Base-by-base conservation (phyloP, 805 yeast genomes). In the Ogataea nakhonphanomensis region DNA sequence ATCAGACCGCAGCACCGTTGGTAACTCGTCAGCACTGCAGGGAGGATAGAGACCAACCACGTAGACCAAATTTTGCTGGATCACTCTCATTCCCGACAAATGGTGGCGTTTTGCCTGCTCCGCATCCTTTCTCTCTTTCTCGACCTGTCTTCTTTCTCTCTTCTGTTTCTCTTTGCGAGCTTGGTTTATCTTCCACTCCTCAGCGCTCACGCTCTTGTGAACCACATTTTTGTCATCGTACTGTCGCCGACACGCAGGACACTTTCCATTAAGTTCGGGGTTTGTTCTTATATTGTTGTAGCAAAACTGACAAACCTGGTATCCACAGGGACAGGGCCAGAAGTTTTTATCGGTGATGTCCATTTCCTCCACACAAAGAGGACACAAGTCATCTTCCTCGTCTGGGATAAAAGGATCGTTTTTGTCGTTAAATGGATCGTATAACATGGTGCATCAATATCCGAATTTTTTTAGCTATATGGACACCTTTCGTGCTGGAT, bases 251-350 rank as follows among this genome's bases (percentile, higher is more conserved):
- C 99, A 93, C 1, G 95, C 98, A 1, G 99, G 99, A 67, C 99
- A 93, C 51, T 88, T 78, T 3, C 97, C 98, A 60, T 90, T 90
- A 48, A 91, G 69, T 61, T 93, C 96, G 1, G 97, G 97, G 54
- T 91, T 91, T 50, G 88, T 93, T 49, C 96, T 77, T 55, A 93
- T 93, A 62, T 90, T 91, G 67, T 93, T 93, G 72, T 91, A 93
- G 64, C 99, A 93, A 61, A 93, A 93, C 71, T 91, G 98, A 64
- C 99, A 93, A 43, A 93, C 86, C 62, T 95, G 97, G 58, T 93
- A 93, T 13, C 99, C 99, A 69, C 99, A 93, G 1, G 98, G 98
- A 70, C 99, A 93, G n/a, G 99, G 99, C 63, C 84, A 88, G 73
- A 93, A 93, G 67, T 89, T 87, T 58, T 85, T 88, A 65, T 93